Evolutionary conservation across 495 filamentous ascomycete genomes (phyloP), one percentile per base, ranked within the genome.

Genomic region (Coniosporium apollinis): DNA sequence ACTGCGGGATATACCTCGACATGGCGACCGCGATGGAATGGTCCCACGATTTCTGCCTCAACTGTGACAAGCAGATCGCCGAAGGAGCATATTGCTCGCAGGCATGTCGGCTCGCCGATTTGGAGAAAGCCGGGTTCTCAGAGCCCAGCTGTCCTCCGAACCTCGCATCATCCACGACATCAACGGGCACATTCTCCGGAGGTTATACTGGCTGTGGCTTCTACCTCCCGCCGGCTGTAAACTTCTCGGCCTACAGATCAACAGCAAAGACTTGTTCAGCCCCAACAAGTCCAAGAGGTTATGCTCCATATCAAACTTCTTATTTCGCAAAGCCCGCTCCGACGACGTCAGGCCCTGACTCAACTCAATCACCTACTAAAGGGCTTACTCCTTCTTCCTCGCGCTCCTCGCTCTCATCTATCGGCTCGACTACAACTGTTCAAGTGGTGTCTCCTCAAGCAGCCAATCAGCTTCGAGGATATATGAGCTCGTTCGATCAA

Each of bases 11-110:
- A n/a, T n/a, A n/a, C n/a, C n/a, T n/a, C n/a, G n/a, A n/a, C n/a
- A n/a, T n/a, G n/a, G n/a, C n/a, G n/a, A n/a, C n/a, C n/a, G 24
- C 14, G 24, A 76, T 82, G 53, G 74, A 75, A 43, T 94, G 87
- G 84, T 83, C 78, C 43, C 79, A 74, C 44, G 82, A 94, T 56
- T 93, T 81, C 70, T 96, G 87, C 63, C 74, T 96, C 40, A 75
- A 76, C 65, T 96, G 87, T 66, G 87, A 94, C 58, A 73, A 74
- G 55, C 82, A 92, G 58, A 89, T 78, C 37, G 47, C 63, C 15
- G 79, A 78, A 41, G 69, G 69, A 41, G 64, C 72, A 18, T 96
- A 94, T 61, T 96, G 87, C 72, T 92, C 84, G 18, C 85, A 96
- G 62, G 72, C 79, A 17, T 96, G 87, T 64, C 72, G 83, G 28